Conservation (phyloP, 176 grass and related monocot genomes). For the Oryza glaberrima region DNA sequence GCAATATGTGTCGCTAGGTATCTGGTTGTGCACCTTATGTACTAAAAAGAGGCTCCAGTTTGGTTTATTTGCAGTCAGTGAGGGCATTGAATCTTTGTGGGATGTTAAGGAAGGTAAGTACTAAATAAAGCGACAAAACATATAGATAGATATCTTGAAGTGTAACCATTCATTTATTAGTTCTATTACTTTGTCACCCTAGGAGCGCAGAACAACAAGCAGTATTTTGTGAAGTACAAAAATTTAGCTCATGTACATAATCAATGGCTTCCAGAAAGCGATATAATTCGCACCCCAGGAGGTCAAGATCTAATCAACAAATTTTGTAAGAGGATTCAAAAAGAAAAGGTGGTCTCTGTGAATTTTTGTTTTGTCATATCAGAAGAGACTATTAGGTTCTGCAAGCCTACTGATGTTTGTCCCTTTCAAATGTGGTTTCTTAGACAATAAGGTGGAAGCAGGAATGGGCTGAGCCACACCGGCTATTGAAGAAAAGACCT, state of each 20-base stretch:
- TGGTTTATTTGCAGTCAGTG: constrained; percentile 62
- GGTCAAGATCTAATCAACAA: constrained; percentile 61
- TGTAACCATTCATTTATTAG: constrained; percentile 21
- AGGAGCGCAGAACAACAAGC: constrained; percentile 56
- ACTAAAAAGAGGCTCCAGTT: constrained; percentile 72
- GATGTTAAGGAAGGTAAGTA: constrained; percentile 84
- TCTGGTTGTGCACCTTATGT: constrained; percentile 74
- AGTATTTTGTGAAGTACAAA: constrained; percentile 90
- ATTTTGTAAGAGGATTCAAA: constrained; percentile 65
- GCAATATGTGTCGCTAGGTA: constrained; percentile 54
- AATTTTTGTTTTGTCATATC: constrained; percentile 26
- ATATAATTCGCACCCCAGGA: constrained; percentile 58
- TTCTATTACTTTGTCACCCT: constrained; percentile 32
- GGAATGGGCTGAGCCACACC: constrained; percentile 86
- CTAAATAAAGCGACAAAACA: background rate
- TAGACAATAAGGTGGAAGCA: constrained; percentile 80
- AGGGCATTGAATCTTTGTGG: constrained; percentile 79
- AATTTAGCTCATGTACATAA: constrained; percentile 88
- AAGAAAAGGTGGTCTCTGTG: constrained; percentile 61
- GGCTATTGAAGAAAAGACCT: constrained; percentile 67
- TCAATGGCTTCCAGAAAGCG: constrained; percentile 68
- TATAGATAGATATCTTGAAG: background rate
- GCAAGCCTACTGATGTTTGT: constrained; percentile 39
- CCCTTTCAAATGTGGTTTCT: constrained; percentile 39
- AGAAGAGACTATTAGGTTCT: constrained; percentile 27